Evolutionary conservation across 805 yeast species (phyloP).

Genomic region (Pichia scutulata): DNA sequence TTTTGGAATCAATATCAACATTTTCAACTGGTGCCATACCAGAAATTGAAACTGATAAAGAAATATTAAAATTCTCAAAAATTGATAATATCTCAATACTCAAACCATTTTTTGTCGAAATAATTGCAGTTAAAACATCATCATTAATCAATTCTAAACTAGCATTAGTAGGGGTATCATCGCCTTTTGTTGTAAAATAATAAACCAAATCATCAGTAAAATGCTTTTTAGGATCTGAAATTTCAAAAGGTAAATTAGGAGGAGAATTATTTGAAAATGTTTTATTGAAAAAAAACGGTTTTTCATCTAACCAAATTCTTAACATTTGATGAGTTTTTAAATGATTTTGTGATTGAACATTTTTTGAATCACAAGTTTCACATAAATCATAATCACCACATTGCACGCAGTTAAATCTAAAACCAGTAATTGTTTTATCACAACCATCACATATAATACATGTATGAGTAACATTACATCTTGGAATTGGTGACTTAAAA

Average conservation of each 20-base stretch:
- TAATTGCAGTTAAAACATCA: not conserved
- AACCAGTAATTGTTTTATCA: slow-evolving; percentile 28
- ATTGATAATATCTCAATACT: not conserved
- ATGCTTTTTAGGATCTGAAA: not conserved
- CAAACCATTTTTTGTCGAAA: not conserved
- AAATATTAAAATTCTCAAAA: not conserved
- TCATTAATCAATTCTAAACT: not conserved
- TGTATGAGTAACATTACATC: slow-evolving; percentile 11
- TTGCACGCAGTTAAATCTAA: slow-evolving; percentile 43
- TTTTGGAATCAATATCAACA: not conserved
- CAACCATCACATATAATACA: slow-evolving; percentile 29
- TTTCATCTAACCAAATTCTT: slow-evolving; percentile 18
- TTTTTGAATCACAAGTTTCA: slow-evolving; percentile 30
- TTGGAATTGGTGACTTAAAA: not conserved
- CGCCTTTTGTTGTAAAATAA: not conserved
- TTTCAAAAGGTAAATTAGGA: not conserved
- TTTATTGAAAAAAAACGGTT: slow-evolving; percentile 1
- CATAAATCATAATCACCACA: slow-evolving; percentile 51
- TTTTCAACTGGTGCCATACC: not conserved
- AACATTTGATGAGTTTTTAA: slow-evolving; percentile 21
- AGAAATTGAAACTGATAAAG: not conserved
- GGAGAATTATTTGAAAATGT: not conserved
- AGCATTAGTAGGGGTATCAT: not conserved
- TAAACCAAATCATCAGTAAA: not conserved
- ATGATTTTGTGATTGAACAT: slow-evolving; percentile 15